Evolutionary conservation across 1,139 yeast genomes (phyloP), one percentile per base, ranked within the genome.

Genomic region (Taphrina sp.): DNA sequence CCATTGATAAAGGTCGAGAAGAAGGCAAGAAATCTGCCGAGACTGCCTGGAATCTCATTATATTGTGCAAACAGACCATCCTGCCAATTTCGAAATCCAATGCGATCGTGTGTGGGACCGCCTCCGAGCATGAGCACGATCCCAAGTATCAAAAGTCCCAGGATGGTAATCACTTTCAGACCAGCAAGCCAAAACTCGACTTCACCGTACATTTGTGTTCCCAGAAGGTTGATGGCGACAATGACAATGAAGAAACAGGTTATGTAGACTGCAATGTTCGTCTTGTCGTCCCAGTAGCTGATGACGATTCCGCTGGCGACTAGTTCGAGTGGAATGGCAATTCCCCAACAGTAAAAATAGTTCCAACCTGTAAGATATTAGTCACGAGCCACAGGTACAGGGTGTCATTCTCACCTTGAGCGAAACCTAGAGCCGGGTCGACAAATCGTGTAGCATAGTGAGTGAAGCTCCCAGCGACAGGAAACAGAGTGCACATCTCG

Each of bases 401-500:
- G 73, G 3, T 28, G 14, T 5, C 35, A 8, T 28, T 23, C 75
- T 89, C 77, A 43, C 76, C 75, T 44, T 71, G 63, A 24, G 74
- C 65, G 59, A 66, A 69, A 5, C 73, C 74, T 62, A 68, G 63
- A 22, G 72, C 64, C 1, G 72, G 71, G 59, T 70, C 72, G 24
- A 70, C 63, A 47, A 68, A 70, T 33, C 63, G 61, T 23, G 52
- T 47, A 7, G 63, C 58, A 36, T 52, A 60, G 36, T 52, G 57
- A 12, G 58, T 54, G 33, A 59, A 59, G 4, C 59, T 58, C 10
- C 62, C 62, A 3, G 62, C 43, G 22, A 58, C 58, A 3, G 62
- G 62, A 69, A 82, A 85, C 60, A 87, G 74, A 0, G 95, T 85
- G 8, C 86, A 88, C 85, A 88, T 84, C 69, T 88, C 96, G 59